Conservation (phyloP, 257 asterid species). For the Apocynum venetum region DNA sequence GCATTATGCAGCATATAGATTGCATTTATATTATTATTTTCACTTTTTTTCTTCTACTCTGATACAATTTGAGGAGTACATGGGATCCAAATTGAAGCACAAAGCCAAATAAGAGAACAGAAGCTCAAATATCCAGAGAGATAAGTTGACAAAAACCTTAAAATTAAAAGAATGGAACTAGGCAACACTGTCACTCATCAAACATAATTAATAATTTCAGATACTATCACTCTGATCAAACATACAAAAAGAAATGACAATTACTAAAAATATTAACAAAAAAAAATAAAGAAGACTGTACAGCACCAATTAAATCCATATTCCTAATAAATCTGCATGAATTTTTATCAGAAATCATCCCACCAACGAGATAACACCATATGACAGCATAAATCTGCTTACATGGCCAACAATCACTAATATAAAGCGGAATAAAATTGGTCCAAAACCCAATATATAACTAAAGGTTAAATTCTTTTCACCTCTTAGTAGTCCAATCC, state of each 20-base stretch:
- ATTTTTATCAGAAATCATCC: background rate
- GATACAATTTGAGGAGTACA: too few species aligned
- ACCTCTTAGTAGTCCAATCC: background rate
- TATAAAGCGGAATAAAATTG: background rate
- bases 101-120: background rate
- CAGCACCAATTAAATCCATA: background rate
- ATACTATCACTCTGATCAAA: background rate
- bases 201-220: too few species aligned
- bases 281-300: background rate
- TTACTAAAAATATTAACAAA: background rate
- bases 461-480: conserved; percentile 1
- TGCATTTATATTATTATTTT: background rate
- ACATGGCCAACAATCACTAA: background rate
- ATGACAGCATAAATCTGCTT: background rate
- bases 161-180: background rate
- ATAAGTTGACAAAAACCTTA: background rate
- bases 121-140: background rate
- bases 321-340: background rate
- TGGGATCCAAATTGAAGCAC: background rate
- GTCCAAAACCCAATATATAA: background rate
- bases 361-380: background rate
- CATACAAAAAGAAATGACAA: background rate
- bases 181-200: too few species aligned
- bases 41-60: too few species aligned
- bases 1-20: background rate